Percentiles rank a stretch among this genome's conserved stretches.
Conservation (phyloP, 805 yeast species). For the Hagleromyces aurorensis region DNA sequence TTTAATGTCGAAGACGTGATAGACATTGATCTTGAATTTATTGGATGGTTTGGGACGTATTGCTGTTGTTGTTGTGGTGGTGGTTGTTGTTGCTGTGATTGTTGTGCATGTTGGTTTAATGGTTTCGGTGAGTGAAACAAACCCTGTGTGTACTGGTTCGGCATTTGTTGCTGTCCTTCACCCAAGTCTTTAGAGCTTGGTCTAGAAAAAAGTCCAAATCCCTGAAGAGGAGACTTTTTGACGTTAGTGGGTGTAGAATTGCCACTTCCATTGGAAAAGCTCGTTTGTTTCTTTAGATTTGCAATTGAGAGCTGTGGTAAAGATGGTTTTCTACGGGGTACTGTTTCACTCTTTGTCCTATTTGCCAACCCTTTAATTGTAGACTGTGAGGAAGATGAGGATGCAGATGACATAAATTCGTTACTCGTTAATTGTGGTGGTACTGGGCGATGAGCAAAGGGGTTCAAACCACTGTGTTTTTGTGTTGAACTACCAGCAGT, state of each 20-base stretch:
- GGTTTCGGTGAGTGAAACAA: not conserved
- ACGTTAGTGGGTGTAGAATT: slow-evolving; percentile 16
- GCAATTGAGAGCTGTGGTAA: slow-evolving; percentile 26
- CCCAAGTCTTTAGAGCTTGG: slow-evolving; percentile 22
- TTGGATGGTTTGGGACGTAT: slow-evolving; percentile 7
- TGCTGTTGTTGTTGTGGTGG: slow-evolving; percentile 9
- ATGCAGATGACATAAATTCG: slow-evolving; percentile 1
- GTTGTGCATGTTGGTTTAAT: slow-evolving; percentile 17
- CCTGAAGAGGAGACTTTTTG: slow-evolving; percentile 29
- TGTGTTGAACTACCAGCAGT: no score
- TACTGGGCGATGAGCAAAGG: slow-evolving; percentile 3
- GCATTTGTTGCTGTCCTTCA: slow-evolving; percentile 2
- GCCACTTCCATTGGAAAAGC: slow-evolving; percentile 13
- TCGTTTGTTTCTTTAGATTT: slow-evolving; percentile 21
- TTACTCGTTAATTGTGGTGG: slow-evolving; percentile 4
- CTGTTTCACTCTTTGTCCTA: slow-evolving; percentile 16
- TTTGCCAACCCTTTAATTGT: slow-evolving; percentile 9
- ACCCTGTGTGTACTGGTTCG: no score
- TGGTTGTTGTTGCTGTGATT: slow-evolving; percentile 10
- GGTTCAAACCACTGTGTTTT: no score
- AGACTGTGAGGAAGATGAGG: not conserved
- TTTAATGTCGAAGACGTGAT: slow-evolving; percentile 29
- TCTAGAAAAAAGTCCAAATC: slow-evolving; percentile 27
- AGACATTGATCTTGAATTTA: slow-evolving; percentile 29
- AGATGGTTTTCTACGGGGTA: slow-evolving; percentile 24